Evolutionary conservation across 2,329 filamentous ascomycete genomes (phyloP), one percentile per base, ranked within the genome.

Genomic region (Aspergillus glaucus): DNA sequence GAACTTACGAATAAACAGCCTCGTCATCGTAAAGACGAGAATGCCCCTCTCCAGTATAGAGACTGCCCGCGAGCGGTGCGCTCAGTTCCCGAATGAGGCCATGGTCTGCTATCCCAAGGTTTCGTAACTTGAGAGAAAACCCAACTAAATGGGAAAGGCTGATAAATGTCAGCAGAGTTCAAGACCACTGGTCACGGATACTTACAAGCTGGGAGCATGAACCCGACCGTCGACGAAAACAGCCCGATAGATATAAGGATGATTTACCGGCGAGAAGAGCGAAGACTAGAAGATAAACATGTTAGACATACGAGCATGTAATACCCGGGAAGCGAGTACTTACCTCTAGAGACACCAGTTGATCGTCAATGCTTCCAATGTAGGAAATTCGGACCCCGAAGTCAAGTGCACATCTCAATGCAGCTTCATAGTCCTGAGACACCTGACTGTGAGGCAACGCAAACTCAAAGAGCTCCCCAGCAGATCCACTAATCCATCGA

Each of bases 391-490:
- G 82, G 12, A 88, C 88, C 10, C 91, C 90, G 59, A 88, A 86
- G 14, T 84, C 79, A 6, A 98, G 74, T 1, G 86, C 85, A 8
- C 80, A 80, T 60, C 86, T 83, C 3, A 97, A 72, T 0, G 90
- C 83, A 24, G 82, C 76, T 58, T 88, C 83, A 57, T 96, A 94
- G 56, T 87, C 82, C 60, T 86, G 85, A 0, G 89, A 92, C 10
- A 96, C 87, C 46, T 82, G 79, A 63, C 89, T 95, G 48, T 86
- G 80, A 0, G 87, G 82, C 54, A 91, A 82, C 14, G 85, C 86
- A 71, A 98, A 97, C 46, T 97, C 90, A 75, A 95, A 98, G 0
- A 98, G 77, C 67, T 98, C 93, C 3, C 87, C 86, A n/a, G 91
- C 91, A 0, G 88, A 89, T 6, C 89, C 90, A 67, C 90, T 93